Evolutionary conservation across 2,329 filamentous ascomycete genomes (phyloP).

Genomic region (Chrysoporthe puriensis): DNA sequence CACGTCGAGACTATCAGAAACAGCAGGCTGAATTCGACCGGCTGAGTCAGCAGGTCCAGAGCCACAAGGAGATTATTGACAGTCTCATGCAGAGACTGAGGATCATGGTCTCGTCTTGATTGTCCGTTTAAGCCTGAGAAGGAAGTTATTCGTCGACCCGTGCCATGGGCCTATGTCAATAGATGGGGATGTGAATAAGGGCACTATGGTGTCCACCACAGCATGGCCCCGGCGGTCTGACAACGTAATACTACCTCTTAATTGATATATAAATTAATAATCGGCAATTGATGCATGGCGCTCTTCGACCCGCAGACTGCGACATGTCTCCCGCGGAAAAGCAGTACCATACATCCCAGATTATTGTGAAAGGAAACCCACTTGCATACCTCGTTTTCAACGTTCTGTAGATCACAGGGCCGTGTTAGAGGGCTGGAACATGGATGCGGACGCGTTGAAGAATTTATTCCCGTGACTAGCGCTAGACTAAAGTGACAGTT

Average conservation of each 20-base stretch:
- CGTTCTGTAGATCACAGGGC: neutral
- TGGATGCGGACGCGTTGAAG: neutral
- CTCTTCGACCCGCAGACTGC: neutral
- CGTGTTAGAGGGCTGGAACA: neutral
- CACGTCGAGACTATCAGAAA: neutral
- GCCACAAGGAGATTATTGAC: conserved; percentile 4
- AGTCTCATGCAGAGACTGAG: conserved; percentile 11
- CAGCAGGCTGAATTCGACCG: conserved; percentile 11
- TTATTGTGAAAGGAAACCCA: neutral
- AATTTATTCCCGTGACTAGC: neutral
- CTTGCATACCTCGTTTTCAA: neutral
- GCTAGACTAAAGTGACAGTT: neutral
- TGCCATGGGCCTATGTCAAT: neutral
- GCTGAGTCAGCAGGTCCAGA: conserved; percentile 7
- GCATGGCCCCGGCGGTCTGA: too few species aligned
- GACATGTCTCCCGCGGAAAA: neutral
- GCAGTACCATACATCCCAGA: neutral
- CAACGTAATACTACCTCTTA: neutral
- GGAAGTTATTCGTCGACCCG: neutral
- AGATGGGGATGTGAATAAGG: neutral
- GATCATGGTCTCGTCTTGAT: conserved; percentile 8
- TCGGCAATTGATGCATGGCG: neutral
- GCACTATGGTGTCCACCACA: too few species aligned
- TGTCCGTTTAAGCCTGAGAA: neutral
- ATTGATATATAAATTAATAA: neutral